A percentile compares a stretch with the other conserved stretches of the same genome.
These are phyloP conservation scores for Verticillium nonalfalfae DNA, from an alignment of 2,329 filamentous ascomycete species.

Conservation along the genomic window DNA sequence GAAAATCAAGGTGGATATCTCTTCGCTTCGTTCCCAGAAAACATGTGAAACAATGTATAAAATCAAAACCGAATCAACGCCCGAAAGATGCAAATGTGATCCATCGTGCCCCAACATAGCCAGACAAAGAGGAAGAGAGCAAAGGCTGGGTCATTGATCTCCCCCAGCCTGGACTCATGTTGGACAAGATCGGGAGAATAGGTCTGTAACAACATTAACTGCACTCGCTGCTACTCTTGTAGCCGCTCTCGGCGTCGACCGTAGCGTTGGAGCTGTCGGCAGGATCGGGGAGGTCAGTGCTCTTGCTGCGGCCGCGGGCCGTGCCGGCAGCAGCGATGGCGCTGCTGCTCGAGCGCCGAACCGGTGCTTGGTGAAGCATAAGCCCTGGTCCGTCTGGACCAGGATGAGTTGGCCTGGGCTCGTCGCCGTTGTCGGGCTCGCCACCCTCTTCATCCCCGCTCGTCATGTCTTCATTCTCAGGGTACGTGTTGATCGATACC, in stretches of 20 bases:
- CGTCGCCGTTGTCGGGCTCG: conserved; percentile 12
- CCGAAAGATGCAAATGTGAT: neutral
- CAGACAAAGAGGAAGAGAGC: neutral
- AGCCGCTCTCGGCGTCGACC: conserved; percentile 29
- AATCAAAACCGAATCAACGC: neutral
- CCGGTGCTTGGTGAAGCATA: conserved; percentile 15
- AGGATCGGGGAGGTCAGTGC: conserved; percentile 17
- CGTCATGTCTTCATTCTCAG: conserved; percentile 29
- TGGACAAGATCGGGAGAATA: too few relatives aligned
- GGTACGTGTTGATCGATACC: conserved; percentile 31
- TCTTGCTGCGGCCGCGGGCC: conserved; percentile 22
- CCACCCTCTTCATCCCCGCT: conserved; percentile 29
- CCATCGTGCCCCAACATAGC: neutral
- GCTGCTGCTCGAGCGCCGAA: conserved; percentile 15
- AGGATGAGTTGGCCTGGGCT: conserved; percentile 4
- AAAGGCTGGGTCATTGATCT: too few relatives aligned
- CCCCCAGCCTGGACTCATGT: too few relatives aligned
- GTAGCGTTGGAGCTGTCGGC: conserved; percentile 32
- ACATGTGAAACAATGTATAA: neutral
- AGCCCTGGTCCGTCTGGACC: conserved; percentile 6
- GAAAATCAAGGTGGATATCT: neutral
- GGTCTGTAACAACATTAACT: neutral
- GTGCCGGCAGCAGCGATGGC: conserved; percentile 25
- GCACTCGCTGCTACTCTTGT: conserved; percentile 27
- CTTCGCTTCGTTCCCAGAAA: neutral